Conservation (phyloP, 306 rosid genomes). For the Psophocarpus tetragonolobus region DNA sequence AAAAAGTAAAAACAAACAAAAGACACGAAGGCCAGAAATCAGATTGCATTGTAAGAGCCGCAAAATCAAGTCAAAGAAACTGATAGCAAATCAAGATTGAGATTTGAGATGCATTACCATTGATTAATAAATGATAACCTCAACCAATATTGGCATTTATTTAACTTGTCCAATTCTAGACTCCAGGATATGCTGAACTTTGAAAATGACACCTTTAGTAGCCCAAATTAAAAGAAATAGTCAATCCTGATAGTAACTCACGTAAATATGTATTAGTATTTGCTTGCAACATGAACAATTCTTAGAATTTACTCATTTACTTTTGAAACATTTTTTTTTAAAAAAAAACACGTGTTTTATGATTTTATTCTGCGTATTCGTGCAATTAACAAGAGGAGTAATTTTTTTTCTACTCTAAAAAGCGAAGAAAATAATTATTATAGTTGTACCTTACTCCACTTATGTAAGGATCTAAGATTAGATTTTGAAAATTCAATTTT, state of each 20-base stretch:
- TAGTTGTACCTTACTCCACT: background rate
- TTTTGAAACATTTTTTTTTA: background rate
- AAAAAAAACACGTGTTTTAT: background rate
- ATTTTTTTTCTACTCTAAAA: background rate
- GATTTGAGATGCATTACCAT: background rate
- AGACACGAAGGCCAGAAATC: background rate
- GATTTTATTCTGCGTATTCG: background rate
- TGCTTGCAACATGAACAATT: background rate
- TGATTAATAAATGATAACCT: constrained; percentile 8
- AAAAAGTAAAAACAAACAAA: background rate
- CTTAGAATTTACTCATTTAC: too few relatives aligned
- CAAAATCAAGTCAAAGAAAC: constrained; percentile 34
- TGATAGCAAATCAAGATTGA: background rate
- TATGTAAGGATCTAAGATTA: background rate
- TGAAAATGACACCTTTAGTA: constrained; percentile 30
- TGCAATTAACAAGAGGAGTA: background rate
- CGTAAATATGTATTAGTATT: background rate
- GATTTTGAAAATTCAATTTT: background rate
- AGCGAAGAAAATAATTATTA: background rate
- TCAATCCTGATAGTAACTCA: background rate
- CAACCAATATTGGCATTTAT: background rate
- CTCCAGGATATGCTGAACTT: background rate
- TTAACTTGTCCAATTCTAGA: background rate
- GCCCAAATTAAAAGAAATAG: background rate
- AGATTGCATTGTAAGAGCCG: constrained; percentile 26